Conservation (phyloP, 495 filamentous ascomycete species). For the Wilcoxina mikolae region DNA sequence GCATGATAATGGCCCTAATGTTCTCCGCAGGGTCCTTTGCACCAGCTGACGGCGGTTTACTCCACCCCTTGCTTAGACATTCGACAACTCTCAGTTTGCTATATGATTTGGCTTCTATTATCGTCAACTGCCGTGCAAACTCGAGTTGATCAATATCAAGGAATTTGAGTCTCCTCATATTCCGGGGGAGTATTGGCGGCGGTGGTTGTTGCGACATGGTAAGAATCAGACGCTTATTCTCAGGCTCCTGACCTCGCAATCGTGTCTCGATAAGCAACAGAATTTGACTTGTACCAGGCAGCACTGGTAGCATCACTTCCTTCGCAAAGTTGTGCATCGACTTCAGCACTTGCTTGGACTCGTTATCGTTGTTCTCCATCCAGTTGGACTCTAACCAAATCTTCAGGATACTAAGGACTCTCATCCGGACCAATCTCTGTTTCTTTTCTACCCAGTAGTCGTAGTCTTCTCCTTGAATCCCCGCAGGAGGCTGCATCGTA, state of each 20-base stretch:
- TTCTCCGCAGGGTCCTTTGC: conserved; percentile 85
- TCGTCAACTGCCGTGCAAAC: conserved; percentile 90
- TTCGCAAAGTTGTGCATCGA: conserved; percentile 81
- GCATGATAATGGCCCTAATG: conserved; percentile 87
- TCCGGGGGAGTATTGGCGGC: conserved; percentile 85
- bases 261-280: conserved; percentile 77
- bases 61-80: conserved; percentile 96
- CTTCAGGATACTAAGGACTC: conserved; percentile 93
- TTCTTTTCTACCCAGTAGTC: conserved; percentile 85
- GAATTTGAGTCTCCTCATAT: conserved; percentile 99
- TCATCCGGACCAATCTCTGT: conserved; percentile 86
- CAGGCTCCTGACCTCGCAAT: conserved; percentile 68
- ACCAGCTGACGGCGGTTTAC: conserved; percentile 70
- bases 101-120: conserved; percentile 89
- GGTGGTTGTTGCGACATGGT: conserved; percentile 68
- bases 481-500: conserved; percentile 81
- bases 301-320: conserved; percentile 83
- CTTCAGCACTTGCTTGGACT: conserved; percentile 68
- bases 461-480: conserved; percentile 57
- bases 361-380: conserved; percentile 86
- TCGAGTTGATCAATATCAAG: conserved; percentile 91
- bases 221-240: conserved; percentile 71
- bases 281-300: conserved; percentile 66
- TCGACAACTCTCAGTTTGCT: conserved; percentile 90
- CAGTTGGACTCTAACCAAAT: conserved; percentile 96